Evolutionary conservation across 495 filamentous ascomycete genomes (phyloP), one percentile per base, ranked within the genome.

Genomic region (Chaetomidium leptoderma): DNA sequence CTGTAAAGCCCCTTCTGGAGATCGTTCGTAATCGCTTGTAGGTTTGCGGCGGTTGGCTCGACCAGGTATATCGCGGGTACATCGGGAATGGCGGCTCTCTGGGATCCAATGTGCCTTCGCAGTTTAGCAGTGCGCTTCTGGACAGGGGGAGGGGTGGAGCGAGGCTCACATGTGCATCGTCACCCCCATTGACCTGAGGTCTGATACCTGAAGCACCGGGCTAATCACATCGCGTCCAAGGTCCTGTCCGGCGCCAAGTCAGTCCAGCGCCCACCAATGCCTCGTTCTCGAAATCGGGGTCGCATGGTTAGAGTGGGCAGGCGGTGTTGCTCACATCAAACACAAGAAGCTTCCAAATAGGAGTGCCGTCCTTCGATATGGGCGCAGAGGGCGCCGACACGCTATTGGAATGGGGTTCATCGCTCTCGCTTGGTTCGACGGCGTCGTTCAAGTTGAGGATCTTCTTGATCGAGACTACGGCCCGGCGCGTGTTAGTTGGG

Each of bases 11-110:
- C 86, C 57, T 85, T 88, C 36, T 91, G 81, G 16, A 99, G 83
- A 66, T 99, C 95, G 45, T 78, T 79, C n/a, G 89, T 91, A 53
- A 99, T 92, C 27, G 82, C 77, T 64, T 88, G 81, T 26, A 96
- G 78, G 62, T 97, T 97, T 40, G 82, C 74, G 10, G 83, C 62
- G 13, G 85, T 95, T 6, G 95, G 95, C 66, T 99, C 95, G 63
- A 97, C 82, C 14, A 99, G 81, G 68, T 99, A 99, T 51, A 99
- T 83, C 52, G 93, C 95, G 6, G 93, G 92, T 24, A 97, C 95
- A 71, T 99, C 95, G 46, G 93, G 93, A 58, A 99, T 97, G 10
- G 91, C 83, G 65, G 96, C 90, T 68, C 95, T 80, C 55, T 84
- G 76, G 10, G 90, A 84, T 56, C 88, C 83, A 67, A 99, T 84